phyloP scores from a whole-genome alignment of 495 filamentous ascomycete genomes.

The Evansstolkia leycettana region DNA sequence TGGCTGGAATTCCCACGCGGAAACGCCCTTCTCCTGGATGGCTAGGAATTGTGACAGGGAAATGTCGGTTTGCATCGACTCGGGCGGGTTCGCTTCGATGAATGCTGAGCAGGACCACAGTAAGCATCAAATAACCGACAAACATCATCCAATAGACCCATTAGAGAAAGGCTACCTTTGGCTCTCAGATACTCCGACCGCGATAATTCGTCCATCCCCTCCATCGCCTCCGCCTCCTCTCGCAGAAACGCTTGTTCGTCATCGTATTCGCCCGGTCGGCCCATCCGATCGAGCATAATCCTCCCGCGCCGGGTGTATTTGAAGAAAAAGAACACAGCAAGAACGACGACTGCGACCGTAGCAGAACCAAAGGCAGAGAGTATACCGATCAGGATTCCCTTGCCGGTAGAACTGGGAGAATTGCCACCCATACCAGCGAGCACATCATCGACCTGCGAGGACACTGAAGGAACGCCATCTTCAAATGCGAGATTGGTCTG shows the following conservation, averaged over 20 bases:
- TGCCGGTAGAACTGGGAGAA: constrained; percentile 42
- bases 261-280: constrained; percentile 90
- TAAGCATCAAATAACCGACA: constrained; percentile 5
- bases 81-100: constrained; percentile 85
- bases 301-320: constrained; percentile 77
- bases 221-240: constrained; percentile 91
- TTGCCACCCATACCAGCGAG: constrained; percentile 24
- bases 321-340: constrained; percentile 87
- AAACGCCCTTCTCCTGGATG: constrained; percentile 97
- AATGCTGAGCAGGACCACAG: constrained; percentile 52
- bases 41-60: constrained; percentile 94
- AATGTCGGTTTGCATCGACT: constrained; percentile 92
- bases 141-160: constrained; percentile 1
- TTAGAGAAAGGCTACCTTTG: constrained; percentile 61
- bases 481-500: constrained; percentile 2
- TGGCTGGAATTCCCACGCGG: constrained; percentile 97
- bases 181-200: constrained; percentile 84
- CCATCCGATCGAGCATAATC: constrained; percentile 88
- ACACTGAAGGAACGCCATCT: constrained; percentile 9
- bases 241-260: constrained; percentile 86
- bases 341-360: constrained; percentile 64
- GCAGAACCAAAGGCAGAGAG: constrained; percentile 95
- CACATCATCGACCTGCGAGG: constrained; percentile 13
- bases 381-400: constrained; percentile 89
- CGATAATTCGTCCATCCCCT: constrained; percentile 89